Base-by-base conservation (phyloP, 2,329 filamentous ascomycete genomes). In the Mycocentrospora acerina region DNA sequence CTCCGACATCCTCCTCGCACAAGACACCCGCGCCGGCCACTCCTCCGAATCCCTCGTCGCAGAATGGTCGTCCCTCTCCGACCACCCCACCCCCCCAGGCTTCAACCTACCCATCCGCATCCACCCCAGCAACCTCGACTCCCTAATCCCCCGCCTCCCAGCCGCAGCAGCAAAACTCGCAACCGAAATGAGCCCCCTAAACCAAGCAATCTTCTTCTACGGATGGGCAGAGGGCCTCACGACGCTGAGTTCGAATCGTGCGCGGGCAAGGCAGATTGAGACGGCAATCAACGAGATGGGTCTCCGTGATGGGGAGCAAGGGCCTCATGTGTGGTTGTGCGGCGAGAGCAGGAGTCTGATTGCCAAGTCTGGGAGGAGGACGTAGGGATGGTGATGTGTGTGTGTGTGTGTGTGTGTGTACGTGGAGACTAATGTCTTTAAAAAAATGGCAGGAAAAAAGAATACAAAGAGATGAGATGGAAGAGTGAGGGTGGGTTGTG, bases 231-330 rank as follows among this genome's bases (percentile, higher is more conserved):
- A 71, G 7, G 71, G 75, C 1, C 59, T 78, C 17, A 86, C 83
- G 2, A 90, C 85, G 1, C 67, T 90, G 35, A 88, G 85, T 3
- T 84, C 82, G 45, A 90, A 90, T 58, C 75, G 79, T 15, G 79
- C 78, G 1, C 81, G 85, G 29, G 78, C 80, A 15, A 85, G 80
- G 48, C 77, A 83, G 48, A 79, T 90, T 29, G 80, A 86, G 48
- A 62, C 59, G 16, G 69, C 74, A 3, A 70, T 86, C 32, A 80
- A 84, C 44, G 70, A 73, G 43, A 69, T 76, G 42, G 64, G 65
- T 1, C 60, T 72, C 2, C 48, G 59, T 25, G 73, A 80, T 24
- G 73, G 81, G 19, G 73, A 82, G 32, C 58, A 64, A 1, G 83
- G 82, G 12, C 83, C 83, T 1, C 70, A 73, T 45, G 75, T 86